These are phyloP conservation scores for Solanum dulcamara DNA, from an alignment of 257 asterid species.

Conservation along the genomic window DNA sequence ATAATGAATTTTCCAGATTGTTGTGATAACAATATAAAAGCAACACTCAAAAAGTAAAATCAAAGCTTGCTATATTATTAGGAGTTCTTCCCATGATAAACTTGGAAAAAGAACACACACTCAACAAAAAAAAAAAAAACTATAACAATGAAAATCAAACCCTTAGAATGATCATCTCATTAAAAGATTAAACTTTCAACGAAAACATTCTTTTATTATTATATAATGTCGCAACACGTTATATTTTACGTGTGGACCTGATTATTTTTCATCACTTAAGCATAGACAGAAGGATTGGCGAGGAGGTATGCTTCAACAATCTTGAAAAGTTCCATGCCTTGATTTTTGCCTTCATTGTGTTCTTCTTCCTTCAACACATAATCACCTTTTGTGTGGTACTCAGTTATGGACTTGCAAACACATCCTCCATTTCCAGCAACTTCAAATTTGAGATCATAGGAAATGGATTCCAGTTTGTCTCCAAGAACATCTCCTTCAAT, in stretches of 20 bases:
- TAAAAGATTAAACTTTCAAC: not conserved
- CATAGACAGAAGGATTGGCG: conserved; percentile 15
- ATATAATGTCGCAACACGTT: not conserved
- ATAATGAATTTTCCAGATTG: too few relatives aligned
- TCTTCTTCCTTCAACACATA: conserved; percentile 18
- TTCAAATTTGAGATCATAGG: conserved; percentile 14
- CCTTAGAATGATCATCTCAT: not conserved
- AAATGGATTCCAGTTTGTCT: conserved; percentile 16
- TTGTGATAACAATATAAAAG: too few relatives aligned
- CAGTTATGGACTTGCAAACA: conserved; percentile 11
- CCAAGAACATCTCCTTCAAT: conserved; percentile 24
- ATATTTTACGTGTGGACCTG: not conserved
- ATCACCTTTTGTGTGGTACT: conserved; percentile 21
- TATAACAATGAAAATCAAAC: too few relatives aligned
- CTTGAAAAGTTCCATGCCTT: conserved; percentile 12
- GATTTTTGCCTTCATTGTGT: conserved; percentile 20
- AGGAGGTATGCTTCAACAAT: conserved; percentile 18
- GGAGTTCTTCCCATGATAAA: not conserved
- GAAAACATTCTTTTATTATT: not conserved
- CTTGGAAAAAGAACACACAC: not conserved
- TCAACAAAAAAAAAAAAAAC: not conserved
- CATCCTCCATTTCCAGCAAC: conserved; percentile 19
- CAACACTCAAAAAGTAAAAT: too few relatives aligned
- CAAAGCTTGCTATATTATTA: not conserved
- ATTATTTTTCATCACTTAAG: not conserved